Percentiles rank a stretch among this genome's conserved stretches.
phyloP scores from a whole-genome alignment of 1,284 basidiomycete species.

The Cryptococcus sp. region DNA sequence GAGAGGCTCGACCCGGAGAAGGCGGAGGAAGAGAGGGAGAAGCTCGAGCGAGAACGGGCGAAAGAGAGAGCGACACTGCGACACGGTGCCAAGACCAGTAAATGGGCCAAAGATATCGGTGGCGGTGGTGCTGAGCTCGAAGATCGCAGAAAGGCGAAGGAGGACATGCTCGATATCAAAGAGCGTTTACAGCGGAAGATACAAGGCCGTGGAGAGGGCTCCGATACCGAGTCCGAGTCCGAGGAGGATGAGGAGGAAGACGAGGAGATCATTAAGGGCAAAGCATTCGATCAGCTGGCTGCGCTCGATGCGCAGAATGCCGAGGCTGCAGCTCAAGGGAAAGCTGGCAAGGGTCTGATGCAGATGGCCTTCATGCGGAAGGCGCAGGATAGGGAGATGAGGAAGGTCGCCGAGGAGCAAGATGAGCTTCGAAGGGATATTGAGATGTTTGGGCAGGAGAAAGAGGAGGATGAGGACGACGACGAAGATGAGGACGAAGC shows the following conservation, averaged over 20 bases:
- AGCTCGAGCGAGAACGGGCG: slow-evolving; percentile 75
- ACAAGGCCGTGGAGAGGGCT: slow-evolving; percentile 55
- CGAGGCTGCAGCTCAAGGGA: slow-evolving; percentile 33
- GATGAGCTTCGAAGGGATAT: slow-evolving; percentile 73
- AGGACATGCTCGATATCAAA: slow-evolving; percentile 65
- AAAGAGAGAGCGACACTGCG: slow-evolving; percentile 80
- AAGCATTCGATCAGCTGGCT: slow-evolving; percentile 73
- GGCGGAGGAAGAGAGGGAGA: slow-evolving; percentile 62
- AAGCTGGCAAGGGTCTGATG: slow-evolving; percentile 68
- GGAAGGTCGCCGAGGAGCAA: slow-evolving; percentile 62
- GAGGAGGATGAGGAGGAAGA: slow-evolving; percentile 60
- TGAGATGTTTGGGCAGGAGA: slow-evolving; percentile 52
- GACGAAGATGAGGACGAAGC: slow-evolving; percentile 53
- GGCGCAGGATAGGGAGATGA: slow-evolving; percentile 69
- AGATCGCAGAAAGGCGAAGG: slow-evolving; percentile 37
- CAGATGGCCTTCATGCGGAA: slow-evolving; percentile 97
- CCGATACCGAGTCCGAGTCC: slow-evolving; percentile 50
- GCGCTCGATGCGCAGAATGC: slow-evolving; percentile 56
- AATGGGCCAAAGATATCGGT: slow-evolving; percentile 52
- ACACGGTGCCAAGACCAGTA: slow-evolving; percentile 72
- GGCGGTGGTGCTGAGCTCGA: slow-evolving; percentile 39
- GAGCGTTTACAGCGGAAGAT: slow-evolving; percentile 80
- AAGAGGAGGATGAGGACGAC: slow-evolving; percentile 60
- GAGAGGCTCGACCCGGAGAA: slow-evolving; percentile 59
- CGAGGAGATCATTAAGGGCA: slow-evolving; percentile 60